Evolutionary conservation across 2,329 filamentous ascomycete species (phyloP), one percentile per base, ranked within the genome.

Genomic region (Aspergillaceae sp.): DNA sequence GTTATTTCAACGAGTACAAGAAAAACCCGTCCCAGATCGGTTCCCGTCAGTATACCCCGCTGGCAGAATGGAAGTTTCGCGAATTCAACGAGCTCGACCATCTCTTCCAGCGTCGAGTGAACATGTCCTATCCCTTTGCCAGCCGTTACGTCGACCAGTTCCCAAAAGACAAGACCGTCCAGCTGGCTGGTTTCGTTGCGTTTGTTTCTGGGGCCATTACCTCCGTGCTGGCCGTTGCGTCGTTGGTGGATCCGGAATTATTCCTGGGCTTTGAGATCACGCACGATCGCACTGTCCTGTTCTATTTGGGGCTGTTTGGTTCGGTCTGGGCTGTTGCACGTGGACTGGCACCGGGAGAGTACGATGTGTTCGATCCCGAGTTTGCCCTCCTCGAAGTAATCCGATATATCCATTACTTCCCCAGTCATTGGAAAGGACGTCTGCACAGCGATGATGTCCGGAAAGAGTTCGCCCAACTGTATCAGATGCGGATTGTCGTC

Each of bases 31-130:
- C 87, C 0, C 83, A 89, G 51, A 79, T 95, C 34, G 86, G 87
- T n/a, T 84, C 88, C 10, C 82, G 92, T 36, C 84, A 89, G 54
- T 98, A 96, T 62, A 97, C 91, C 0, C 87, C 89, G 1, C 78
- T 95, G 43, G 92, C 92, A 0, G 86, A 95, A 63, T 98, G 92
- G 92, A 97, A 96, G 59, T 96, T 98, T 52, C 84, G 92, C 41
- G 91, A 97, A 64, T 98, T 97, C 75, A 98, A 98, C 59, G 92
- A 98, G 65, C 76, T 98, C 1, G 84, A 85, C 47, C 92, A 98
- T 65, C 76, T 97, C 2, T 98, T 97, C 58, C 80, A 89, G 49
- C 86, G 91, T 53, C 82, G 92, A 19, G 74, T 91, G 37, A 90
- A 94, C 53, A 94, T 97, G 85, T 95, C 92, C 0, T 89, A 92